Evolutionary conservation across 352 stramenopile species (phyloP).

Genomic region (Saprolegnia diclina): DNA sequence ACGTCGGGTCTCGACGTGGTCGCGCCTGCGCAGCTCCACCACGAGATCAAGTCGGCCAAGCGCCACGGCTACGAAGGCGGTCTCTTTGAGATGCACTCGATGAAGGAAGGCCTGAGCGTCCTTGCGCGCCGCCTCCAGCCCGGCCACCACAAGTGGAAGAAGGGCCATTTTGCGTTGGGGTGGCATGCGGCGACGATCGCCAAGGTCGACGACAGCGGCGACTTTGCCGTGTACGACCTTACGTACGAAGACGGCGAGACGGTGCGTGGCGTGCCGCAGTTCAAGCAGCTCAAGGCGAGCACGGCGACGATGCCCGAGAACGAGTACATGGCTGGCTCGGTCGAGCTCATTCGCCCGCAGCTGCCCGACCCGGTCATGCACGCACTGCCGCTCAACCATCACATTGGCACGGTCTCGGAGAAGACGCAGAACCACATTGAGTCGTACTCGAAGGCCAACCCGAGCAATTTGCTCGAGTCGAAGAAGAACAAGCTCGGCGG

Average conservation of each 20-base stretch:
- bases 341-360: constrained; percentile 68
- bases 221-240: constrained; percentile 78
- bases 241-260: constrained; percentile 81
- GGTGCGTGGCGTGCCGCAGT: constrained; percentile 68
- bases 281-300: constrained; percentile 65
- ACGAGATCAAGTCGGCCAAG: constrained; percentile 54
- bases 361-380: constrained; percentile 85
- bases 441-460: constrained; percentile 75
- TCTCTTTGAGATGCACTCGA: constrained; percentile 31
- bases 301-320: constrained; percentile 53
- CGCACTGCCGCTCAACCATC: constrained; percentile 70
- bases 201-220: constrained; percentile 56
- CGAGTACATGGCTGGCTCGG: constrained; percentile 68
- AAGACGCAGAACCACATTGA: constrained; percentile 75
- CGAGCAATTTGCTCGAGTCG: constrained; percentile 55
- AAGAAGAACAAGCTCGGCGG: constrained; percentile 50
- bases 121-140: constrained; percentile 65
- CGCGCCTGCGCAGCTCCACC: constrained; percentile 73
- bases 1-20: constrained; percentile 88
- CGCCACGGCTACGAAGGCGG: constrained; percentile 37
- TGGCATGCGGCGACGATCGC: constrained; percentile 64
- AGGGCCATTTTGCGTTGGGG: constrained; percentile 69
- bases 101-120: constrained; percentile 45
- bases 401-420: constrained; percentile 85
- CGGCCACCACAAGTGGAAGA: constrained; percentile 82